A percentile compares a stretch with the other conserved stretches of the same genome.
Conservation (phyloP, 2,329 filamentous ascomycete species). For the Boeremia exigua region DNA sequence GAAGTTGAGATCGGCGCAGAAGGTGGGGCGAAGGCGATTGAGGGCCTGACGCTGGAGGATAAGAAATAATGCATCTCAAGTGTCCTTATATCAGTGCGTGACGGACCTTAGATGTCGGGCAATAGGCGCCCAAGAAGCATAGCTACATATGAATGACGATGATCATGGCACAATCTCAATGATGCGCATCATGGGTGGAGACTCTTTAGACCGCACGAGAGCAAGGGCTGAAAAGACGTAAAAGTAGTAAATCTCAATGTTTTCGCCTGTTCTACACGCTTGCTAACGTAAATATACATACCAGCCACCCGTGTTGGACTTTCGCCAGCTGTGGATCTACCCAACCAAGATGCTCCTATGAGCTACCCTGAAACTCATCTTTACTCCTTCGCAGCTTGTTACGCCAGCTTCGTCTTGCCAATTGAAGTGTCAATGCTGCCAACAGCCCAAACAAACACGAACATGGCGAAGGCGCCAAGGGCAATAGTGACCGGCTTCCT, state of each 20-base stretch:
- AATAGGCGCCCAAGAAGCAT: background rate
- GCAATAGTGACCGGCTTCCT: slow-evolving; percentile 89
- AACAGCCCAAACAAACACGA: slow-evolving; percentile 75
- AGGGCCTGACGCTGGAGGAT: slow-evolving; percentile 41
- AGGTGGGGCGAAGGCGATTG: slow-evolving; percentile 41
- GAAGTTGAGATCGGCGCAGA: slow-evolving; percentile 51
- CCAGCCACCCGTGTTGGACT: slow-evolving; percentile 4
- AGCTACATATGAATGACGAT: background rate
- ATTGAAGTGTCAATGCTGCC: slow-evolving; percentile 85
- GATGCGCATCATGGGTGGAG: background rate
- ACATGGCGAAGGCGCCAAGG: slow-evolving; percentile 73
- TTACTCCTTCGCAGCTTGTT: slow-evolving; percentile 1
- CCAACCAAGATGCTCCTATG: background rate
- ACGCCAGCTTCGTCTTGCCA: slow-evolving; percentile 59
- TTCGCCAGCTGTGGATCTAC: background rate
- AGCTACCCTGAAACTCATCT: no score
- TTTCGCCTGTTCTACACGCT: slow-evolving; percentile 29
- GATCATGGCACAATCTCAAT: background rate
- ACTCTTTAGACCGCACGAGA: background rate
- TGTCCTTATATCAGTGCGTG: background rate
- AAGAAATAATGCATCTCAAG: slow-evolving; percentile 19
- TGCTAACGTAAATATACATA: slow-evolving; percentile 14
- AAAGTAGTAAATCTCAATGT: background rate
- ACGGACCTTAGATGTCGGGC: background rate
- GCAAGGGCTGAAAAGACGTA: background rate